Percentiles rank a stretch among this genome's conserved stretches.
These are phyloP conservation scores for Fusarium sp. DNA, from an alignment of 2,329 filamentous ascomycete genomes.

Conservation along the genomic window DNA sequence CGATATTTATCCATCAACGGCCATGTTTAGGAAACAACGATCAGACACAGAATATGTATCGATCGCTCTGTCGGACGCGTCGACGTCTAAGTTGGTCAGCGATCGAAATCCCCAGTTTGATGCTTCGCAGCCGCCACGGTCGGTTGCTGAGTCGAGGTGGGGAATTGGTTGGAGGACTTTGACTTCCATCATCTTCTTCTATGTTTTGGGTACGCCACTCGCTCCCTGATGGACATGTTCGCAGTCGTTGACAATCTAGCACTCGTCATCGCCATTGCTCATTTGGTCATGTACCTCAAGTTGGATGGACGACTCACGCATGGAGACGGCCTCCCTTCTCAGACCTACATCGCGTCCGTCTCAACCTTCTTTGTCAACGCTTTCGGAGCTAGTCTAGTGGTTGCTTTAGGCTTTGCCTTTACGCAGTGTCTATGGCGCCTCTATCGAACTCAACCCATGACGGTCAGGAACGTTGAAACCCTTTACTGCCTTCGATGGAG, in stretches of 20 bases:
- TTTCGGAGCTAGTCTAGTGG: background rate
- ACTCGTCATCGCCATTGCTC: background rate
- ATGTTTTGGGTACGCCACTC: background rate
- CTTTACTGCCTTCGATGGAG: background rate
- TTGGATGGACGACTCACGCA: background rate
- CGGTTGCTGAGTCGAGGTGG: background rate
- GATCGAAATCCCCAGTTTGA: background rate
- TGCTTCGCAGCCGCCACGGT: background rate
- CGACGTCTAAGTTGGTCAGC: background rate
- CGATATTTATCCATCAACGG: background rate
- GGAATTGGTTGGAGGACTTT: background rate
- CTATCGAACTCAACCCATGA: background rate
- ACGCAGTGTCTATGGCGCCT: background rate
- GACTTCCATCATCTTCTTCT: background rate
- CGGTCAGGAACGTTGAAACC: background rate
- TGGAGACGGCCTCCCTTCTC: background rate
- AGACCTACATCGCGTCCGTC: background rate
- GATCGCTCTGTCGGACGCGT: background rate
- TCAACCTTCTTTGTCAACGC: background rate
- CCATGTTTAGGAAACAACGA: background rate
- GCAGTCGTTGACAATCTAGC: background rate
- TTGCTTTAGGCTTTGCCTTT: background rate
- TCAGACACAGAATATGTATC: background rate
- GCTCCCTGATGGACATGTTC: background rate
- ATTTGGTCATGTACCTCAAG: background rate